Evolutionary conservation across 768 basidiomycete species (phyloP), one percentile per base, ranked within the genome.

Genomic region (Pisolithus tinctorius): DNA sequence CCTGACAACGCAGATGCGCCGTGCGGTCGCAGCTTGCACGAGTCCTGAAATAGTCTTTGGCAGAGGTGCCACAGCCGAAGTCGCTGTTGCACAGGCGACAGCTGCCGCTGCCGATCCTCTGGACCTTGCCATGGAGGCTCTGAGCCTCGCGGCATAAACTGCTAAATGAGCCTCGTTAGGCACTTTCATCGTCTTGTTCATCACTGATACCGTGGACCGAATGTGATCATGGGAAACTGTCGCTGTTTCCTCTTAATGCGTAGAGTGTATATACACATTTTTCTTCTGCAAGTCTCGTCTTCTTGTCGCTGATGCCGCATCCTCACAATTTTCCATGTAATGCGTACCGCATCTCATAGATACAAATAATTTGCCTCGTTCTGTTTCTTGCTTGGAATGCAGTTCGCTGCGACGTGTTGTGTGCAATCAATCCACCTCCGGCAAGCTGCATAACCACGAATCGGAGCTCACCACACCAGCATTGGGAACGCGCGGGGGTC

Each of bases 1-100:
- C 78, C 71, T 99, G 58, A 90, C 92, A 20, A 88, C 77, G 31
- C 89, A 92, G 63, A 95, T 96, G 91, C 82, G 95, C 39, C 86
- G 95, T 42, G 95, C 96, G 9, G 88, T 98, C 25, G 88, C 95
- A 3, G 84, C 93, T 13, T 96, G 95, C 71, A 94, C 93, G 0
- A 89, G 88, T 49, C 93, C 93, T 9, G 93, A 93, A 63, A 79
- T 92, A 31, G 89, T 91, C 80, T 93, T 93, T 61, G 81, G 82
- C 50, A 71, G 74, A 61, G 69, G 58, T 40, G 70, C 53, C 60
- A 70, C 49, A 60, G 64, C 51, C 39, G 71, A 71, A 0, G 52
- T 45, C 30, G 70, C 72, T 4, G 72, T 64, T 23, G 56, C 59
- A 25, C 69, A 69, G 25, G 62, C 70, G 2, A 67, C 69, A 11